Evolutionary conservation across 2,329 filamentous ascomycete genomes (phyloP), one percentile per base, ranked within the genome.

Genomic region (Exserohilum rostratum): DNA sequence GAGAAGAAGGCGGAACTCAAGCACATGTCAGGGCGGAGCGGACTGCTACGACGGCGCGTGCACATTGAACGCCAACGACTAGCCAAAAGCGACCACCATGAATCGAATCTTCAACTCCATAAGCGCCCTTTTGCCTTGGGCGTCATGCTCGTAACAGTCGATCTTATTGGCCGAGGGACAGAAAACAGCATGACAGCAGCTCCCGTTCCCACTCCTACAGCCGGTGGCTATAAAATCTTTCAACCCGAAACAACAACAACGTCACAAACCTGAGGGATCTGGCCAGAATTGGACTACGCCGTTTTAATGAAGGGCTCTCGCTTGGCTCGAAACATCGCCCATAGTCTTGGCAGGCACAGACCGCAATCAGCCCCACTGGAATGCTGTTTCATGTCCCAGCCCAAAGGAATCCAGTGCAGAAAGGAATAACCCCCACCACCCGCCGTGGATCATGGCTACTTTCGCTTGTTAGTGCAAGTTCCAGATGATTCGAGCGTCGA

Each of bases 311-410:
- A 10, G 43, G 20, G 53, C 49, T 22, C 22, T 53, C 53, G 51
- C 51, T 15, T 27, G 31, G 37, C 43, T 51, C 51, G 49, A 61
- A 61, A 63, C 51, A 57, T 34, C 35, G 25, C 43, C 22, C 52
- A 29, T 31, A 25, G 18, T 42, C 52, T 55, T 51, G 47, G 52
- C 57, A 56, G 51, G 52, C 50, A 57, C 55, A 43, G 30, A 48
- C 53, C 42, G 53, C 50, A 59, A 64, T 65, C 44, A 62, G 57
- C 59, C 50, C 57, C 48, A 50, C 58, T 49, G 25, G 47, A 46
- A 46, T 50, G 37, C 45, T 39, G 64, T 67, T 67, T 67, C 63
- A 64, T 46, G 27, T 27, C 27, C 20, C 37, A 35, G 48, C 52
- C 46, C 55, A 40, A 22, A 25, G 20, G 31, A 34, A 48, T 22